Base-by-base conservation (phyloP, 2,329 filamentous ascomycete genomes). In the Pseudocercospora vitis region DNA sequence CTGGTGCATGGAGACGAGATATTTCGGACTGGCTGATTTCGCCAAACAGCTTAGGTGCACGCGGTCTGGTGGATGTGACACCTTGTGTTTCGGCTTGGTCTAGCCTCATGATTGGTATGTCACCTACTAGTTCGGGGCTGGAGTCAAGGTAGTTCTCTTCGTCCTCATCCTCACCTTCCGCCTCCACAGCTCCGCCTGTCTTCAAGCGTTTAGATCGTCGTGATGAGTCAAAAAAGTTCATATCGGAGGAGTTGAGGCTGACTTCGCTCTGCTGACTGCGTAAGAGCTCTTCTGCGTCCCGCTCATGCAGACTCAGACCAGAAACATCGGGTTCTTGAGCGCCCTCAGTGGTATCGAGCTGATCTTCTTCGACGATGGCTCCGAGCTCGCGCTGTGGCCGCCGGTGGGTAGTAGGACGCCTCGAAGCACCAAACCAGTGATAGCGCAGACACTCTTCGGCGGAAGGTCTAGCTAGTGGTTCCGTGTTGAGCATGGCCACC, bases 381-480 rank as follows among this genome's bases (percentile, higher is more conserved):
- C 71, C 66, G 12, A 78, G 66, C 9, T 63, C 66, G 6, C 44
- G 52, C 33, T 40, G 40, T 23, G 46, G 47, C 57, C 51, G 68
- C 11, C 53, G 49, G 21, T 65, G 4, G 58, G 62, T 32, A n/a
- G n/a, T n/a, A 67, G 48, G 50, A 23, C 32, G 47, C 23, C 53
- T 48, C 7, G 32, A 39, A n/a, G 76, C 70, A 19, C 67, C 70
- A n/a, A 95, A 77, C 92, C 92, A 97, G 1, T 81, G 74, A 68
- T 94, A 88, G 9, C 74, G 72, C 53, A 89, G 79, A 50, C 95
- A 85, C 47, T 87, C 80, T 4, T 75, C 69, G 39, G 94, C 85
- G 0, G 85, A 88, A 0, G 90, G 88, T 52, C 92, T 84, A n/a
- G 81, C 73, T 52, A 87, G 81, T 1, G 92, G 90, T 46, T 91